phyloP scores from a whole-genome alignment of 352 stramenopile genomes.

The Phytophthora syringae region DNA sequence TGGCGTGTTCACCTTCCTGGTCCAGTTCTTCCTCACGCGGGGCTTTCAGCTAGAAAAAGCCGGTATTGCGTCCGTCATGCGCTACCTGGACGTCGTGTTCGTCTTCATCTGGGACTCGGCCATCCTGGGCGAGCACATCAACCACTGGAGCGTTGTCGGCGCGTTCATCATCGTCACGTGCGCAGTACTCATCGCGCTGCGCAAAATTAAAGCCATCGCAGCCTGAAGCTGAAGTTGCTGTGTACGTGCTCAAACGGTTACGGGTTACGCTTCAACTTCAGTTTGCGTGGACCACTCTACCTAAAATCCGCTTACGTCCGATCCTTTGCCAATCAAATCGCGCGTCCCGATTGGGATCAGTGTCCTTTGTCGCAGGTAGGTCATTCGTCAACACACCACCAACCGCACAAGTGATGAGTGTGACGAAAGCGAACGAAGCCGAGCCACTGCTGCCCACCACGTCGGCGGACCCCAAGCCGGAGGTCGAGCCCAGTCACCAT shows the following conservation, averaged over 20 bases:
- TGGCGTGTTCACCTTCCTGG: constrained; percentile 47
- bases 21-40: constrained; percentile 58
- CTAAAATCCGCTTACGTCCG: too few relatives aligned
- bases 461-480: constrained; percentile 10
- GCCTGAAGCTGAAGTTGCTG: too few relatives aligned
- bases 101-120: constrained; percentile 72
- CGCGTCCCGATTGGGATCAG: too few relatives aligned
- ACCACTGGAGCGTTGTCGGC: constrained; percentile 53
- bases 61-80: constrained; percentile 66
- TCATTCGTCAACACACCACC: constrained; percentile 3
- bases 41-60: constrained; percentile 71
- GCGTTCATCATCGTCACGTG: constrained; percentile 49
- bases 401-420: constrained; percentile 8
- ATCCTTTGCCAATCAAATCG: too few relatives aligned
- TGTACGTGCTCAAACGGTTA: too few relatives aligned
- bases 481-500: constrained; percentile 37
- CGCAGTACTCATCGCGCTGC: constrained; percentile 51
- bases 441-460: constrained; percentile 24
- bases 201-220: constrained; percentile 35
- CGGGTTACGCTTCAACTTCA: constrained; percentile 13
- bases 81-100: constrained; percentile 72
- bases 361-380: too few relatives aligned
- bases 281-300: not conserved
- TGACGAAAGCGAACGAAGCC: constrained; percentile 9
- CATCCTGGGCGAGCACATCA: constrained; percentile 53